These are phyloP conservation scores for Trypanosoma lewisi DNA, from an alignment of 208 protist genomes.

Conservation along the genomic window DNA sequence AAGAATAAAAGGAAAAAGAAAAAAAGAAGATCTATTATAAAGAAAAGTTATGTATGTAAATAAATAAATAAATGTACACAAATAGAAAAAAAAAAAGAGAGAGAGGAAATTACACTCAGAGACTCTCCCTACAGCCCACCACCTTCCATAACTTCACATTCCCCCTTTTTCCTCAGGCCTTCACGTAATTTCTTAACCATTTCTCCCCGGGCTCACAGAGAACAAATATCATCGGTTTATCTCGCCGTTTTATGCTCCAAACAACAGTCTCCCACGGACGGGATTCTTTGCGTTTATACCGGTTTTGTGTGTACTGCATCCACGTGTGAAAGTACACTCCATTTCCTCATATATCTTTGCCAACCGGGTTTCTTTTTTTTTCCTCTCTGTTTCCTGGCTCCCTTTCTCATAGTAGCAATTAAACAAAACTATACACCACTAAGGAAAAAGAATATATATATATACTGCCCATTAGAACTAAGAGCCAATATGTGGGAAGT, in stretches of 20 bases:
- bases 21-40: background rate
- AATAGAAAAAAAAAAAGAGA: no score
- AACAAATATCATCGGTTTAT: no score
- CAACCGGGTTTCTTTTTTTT: constrained; percentile 2
- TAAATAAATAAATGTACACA: background rate
- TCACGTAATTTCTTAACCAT: no score
- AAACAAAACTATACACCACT: background rate
- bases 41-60: no score
- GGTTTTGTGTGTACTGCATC: constrained; percentile 7
- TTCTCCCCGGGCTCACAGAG: no score
- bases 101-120: no score
- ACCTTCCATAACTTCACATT: background rate
- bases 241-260: constrained; percentile 26
- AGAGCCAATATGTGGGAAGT: no score
- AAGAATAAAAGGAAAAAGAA: constrained; percentile 8
- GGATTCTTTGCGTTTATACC: background rate
- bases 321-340: constrained; percentile 13
- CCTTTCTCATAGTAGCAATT: background rate
- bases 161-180: no score
- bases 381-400: background rate
- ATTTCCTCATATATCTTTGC: constrained; percentile 16
- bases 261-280: background rate
- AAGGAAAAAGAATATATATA: background rate
- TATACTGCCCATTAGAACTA: background rate
- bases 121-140: no score